Evolutionary conservation across 1,284 basidiomycete species (phyloP).

Genomic region (Irpex rosettiformis): DNA sequence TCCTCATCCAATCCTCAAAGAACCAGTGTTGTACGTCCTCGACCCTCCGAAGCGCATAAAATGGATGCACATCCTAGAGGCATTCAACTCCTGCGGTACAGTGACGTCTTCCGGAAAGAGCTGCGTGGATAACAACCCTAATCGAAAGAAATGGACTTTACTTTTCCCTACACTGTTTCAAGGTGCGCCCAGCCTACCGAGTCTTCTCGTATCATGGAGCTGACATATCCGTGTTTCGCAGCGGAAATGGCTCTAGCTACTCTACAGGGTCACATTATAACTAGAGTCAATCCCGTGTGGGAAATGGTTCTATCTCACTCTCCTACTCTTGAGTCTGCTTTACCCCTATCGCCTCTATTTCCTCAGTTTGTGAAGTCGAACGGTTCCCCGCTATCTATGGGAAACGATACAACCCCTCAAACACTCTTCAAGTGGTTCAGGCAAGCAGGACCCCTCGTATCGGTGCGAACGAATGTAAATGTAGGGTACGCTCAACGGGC

Average conservation of each 20-base stretch:
- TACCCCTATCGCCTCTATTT: background rate
- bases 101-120: background rate
- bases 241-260: slow-evolving; percentile 10
- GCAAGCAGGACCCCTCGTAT: slow-evolving; percentile 9
- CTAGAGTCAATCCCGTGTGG: background rate
- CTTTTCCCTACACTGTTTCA: background rate
- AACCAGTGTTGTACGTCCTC: slow-evolving; percentile 1
- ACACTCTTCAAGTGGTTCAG: slow-evolving; percentile 10
- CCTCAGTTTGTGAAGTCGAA: slow-evolving; percentile 4
- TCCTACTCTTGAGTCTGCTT: background rate
- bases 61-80: slow-evolving; percentile 3
- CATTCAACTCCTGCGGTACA: slow-evolving; percentile 1
- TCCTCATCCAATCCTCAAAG: slow-evolving; percentile 5
- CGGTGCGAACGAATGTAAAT: slow-evolving; percentile 7
- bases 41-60: slow-evolving; percentile 1
- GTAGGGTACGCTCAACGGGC: slow-evolving; percentile 1
- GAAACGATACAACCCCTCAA: background rate
- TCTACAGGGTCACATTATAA: background rate
- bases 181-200: background rate
- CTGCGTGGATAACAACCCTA: background rate
- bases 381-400: background rate
- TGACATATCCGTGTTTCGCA: background rate
- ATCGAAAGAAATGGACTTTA: slow-evolving; percentile 4
- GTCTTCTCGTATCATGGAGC: background rate
- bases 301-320: slow-evolving; percentile 4